These are phyloP conservation scores for Trematosphaeria pertusa DNA, from an alignment of 2,329 filamentous ascomycete species.

Conservation along the genomic window DNA sequence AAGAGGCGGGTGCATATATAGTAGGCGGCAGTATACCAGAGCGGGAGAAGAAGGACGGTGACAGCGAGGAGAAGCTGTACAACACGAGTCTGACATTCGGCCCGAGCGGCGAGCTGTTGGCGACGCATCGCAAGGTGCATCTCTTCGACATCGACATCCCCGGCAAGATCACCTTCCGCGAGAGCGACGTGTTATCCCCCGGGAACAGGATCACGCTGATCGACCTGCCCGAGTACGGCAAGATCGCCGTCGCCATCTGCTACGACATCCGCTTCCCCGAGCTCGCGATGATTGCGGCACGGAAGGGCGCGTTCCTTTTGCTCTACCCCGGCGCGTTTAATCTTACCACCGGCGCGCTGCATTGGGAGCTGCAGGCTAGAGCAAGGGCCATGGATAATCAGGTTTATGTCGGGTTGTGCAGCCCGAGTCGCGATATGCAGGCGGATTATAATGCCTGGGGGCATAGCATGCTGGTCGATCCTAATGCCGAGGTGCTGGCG, in stretches of 20 bases:
- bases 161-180: constrained; percentile 88
- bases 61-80: constrained; percentile 71
- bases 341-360: constrained; percentile 85
- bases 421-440: constrained; percentile 79
- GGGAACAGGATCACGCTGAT: constrained; percentile 87
- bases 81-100: constrained; percentile 89
- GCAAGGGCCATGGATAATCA: constrained; percentile 93
- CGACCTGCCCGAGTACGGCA: constrained; percentile 87
- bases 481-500: constrained; percentile 80
- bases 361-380: constrained; percentile 85
- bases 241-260: constrained; percentile 89
- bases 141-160: constrained; percentile 98
- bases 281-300: constrained; percentile 84
- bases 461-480: constrained; percentile 87
- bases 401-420: constrained; percentile 90
- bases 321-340: constrained; percentile 98
- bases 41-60: constrained; percentile 31
- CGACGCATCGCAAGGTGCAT: constrained; percentile 90
- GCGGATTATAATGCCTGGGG: constrained; percentile 90
- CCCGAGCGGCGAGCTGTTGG: constrained; percentile 79
- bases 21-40: constrained; percentile 95
- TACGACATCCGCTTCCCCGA: constrained; percentile 98
- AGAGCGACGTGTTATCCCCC: constrained; percentile 86
- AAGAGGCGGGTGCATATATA: constrained; percentile 79
- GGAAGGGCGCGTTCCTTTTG: constrained; percentile 84